Conservation (phyloP, 2,329 filamentous ascomycete genomes). For the Verticillium alfalfae region DNA sequence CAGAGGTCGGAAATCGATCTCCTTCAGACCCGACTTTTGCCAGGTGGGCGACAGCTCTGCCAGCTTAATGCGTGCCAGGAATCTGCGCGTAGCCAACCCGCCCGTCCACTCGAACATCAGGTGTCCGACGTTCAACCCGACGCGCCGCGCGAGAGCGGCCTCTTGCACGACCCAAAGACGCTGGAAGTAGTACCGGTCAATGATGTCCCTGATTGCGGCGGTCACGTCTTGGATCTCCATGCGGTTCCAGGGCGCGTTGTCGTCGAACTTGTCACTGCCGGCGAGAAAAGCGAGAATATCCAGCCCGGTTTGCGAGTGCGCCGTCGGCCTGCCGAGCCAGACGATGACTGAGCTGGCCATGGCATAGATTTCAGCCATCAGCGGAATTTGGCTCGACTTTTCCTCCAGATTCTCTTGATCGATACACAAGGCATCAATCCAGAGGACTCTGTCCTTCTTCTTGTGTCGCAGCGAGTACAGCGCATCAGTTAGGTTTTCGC, state of each 20-base stretch:
- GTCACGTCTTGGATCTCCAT: neutral
- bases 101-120: neutral
- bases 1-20: neutral
- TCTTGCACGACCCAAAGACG: constrained; percentile 26
- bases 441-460: constrained; percentile 5
- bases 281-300: constrained; percentile 8
- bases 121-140: constrained; percentile 9
- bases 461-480: constrained; percentile 10
- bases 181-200: constrained; percentile 27
- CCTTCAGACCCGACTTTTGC: neutral
- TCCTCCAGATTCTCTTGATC: constrained; percentile 4
- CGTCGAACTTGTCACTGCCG: neutral
- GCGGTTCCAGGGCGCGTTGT: constrained; percentile 9
- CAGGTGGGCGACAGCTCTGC: neutral
- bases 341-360: constrained; percentile 11
- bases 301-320: constrained; percentile 9
- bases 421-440: constrained; percentile 20
- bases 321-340: constrained; percentile 14
- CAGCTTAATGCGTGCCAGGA: constrained; percentile 1
- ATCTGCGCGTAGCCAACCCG: neutral
- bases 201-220: constrained; percentile 20
- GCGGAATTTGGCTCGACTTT: constrained; percentile 1
- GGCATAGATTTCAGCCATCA: constrained; percentile 13
- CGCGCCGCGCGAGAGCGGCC: constrained; percentile 14
- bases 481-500: constrained; percentile 12